phyloP scores from a whole-genome alignment of 169 alveolate species.

The Plasmodium vivax region DNA sequence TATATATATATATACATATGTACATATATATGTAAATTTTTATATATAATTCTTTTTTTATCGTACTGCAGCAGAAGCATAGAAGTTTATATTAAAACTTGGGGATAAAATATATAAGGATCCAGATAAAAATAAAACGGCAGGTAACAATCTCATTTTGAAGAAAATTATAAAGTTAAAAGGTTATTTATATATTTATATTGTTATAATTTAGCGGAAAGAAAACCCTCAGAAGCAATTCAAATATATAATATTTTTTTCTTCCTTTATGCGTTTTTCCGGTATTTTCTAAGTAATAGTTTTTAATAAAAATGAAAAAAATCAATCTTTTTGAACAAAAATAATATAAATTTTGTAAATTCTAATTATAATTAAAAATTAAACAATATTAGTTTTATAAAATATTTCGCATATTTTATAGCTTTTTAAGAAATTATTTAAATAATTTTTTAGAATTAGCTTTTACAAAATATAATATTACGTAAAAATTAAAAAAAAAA shows the following conservation, averaged over 20 bases:
- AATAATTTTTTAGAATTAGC: background rate
- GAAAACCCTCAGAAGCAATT: background rate
- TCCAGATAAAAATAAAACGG: background rate
- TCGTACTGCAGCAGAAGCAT: constrained; percentile 12
- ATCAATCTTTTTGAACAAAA: background rate
- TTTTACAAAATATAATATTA: too few species aligned
- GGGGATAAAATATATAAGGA: constrained; percentile 6
- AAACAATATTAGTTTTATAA: too few species aligned
- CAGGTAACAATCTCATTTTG: constrained; percentile 2
- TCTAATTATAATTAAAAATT: background rate
- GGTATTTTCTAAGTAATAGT: background rate
- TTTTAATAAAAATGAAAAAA: too few species aligned
- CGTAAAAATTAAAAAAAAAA: too few species aligned
- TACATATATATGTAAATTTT: too few species aligned
- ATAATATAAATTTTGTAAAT: background rate
- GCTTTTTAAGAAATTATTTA: background rate
- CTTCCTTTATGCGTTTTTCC: background rate
- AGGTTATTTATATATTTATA: background rate
- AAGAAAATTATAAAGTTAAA: background rate
- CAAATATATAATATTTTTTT: background rate
- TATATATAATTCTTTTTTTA: background rate
- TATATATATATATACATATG: background rate
- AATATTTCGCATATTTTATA: background rate
- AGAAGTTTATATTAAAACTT: background rate
- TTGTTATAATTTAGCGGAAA: background rate